Evolutionary conservation across 192 early-diverging fungal genomes (phyloP).

Genomic region (Rhizophagus prolifer): DNA sequence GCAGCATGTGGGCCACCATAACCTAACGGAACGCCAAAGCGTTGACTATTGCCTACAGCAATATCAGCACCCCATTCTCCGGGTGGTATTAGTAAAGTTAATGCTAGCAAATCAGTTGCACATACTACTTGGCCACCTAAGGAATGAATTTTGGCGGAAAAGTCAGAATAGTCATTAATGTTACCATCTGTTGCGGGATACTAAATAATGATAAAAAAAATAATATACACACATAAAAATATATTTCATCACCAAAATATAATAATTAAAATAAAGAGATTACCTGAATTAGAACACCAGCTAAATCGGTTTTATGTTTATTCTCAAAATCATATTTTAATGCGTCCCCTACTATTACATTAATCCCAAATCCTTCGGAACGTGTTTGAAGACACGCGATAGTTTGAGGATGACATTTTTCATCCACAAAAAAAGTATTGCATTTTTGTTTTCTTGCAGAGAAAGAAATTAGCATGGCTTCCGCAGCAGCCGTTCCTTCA

Average conservation of each 20-base stretch:
- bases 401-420: constrained; percentile 93
- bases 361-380: constrained; percentile 94
- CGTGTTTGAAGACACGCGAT: constrained; percentile 88
- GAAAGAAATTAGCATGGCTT: constrained; percentile 93
- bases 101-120: constrained; percentile 91
- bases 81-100: constrained; percentile 88
- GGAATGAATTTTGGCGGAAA: constrained; percentile 77
- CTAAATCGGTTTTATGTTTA: constrained; percentile 71
- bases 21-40: constrained; percentile 98
- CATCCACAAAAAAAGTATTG: constrained; percentile 91
- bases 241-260: constrained; percentile 19
- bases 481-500: constrained; percentile 97
- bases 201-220: constrained; percentile 44
- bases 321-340: constrained; percentile 72
- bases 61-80: constrained; percentile 98
- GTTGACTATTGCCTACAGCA: constrained; percentile 95
- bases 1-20: constrained; percentile 99
- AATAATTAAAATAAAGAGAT: constrained; percentile 29
- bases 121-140: constrained; percentile 84
- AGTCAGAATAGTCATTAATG: constrained; percentile 78
- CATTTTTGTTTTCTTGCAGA: constrained; percentile 71
- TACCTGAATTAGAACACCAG: constrained; percentile 91
- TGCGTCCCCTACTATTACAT: constrained; percentile 84
- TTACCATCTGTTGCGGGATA: constrained; percentile 92
- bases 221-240: constrained; percentile 24